Conservation (phyloP, 1,284 basidiomycete genomes). For the Rhodotorula mucilaginosa region DNA sequence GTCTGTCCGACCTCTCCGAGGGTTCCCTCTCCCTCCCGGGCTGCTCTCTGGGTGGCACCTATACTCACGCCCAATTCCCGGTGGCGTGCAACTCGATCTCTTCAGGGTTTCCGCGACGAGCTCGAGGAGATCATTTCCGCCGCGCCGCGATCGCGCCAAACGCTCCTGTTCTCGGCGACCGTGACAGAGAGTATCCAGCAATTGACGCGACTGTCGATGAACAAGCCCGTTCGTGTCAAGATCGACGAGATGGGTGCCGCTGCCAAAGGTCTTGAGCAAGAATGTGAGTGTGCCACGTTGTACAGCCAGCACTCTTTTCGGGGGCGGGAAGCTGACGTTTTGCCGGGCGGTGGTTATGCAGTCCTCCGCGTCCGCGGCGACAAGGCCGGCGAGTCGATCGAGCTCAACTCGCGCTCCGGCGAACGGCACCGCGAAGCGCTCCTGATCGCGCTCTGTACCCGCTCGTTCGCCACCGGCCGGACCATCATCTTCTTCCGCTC, state of each 20-base stretch:
- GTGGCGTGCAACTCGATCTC: neutral
- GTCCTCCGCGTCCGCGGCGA: conserved; percentile 70
- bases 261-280: conserved; percentile 85
- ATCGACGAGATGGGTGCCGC: conserved; percentile 90
- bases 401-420: conserved; percentile 47
- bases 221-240: conserved; percentile 88
- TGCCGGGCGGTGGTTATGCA: neutral
- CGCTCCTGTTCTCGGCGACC: conserved; percentile 97
- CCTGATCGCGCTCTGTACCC: conserved; percentile 77
- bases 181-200: conserved; percentile 96
- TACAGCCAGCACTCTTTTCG: neutral
- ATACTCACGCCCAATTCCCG: neutral
- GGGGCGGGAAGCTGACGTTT: neutral
- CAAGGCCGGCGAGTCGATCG: conserved; percentile 42
- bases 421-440: conserved; percentile 71
- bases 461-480: conserved; percentile 68
- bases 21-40: no score
- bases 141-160: conserved; percentile 84
- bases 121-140: conserved; percentile 87
- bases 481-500: conserved; percentile 93
- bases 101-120: conserved; percentile 84
- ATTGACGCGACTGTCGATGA: conserved; percentile 83
- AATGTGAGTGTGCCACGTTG: conserved; percentile 60
- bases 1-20: neutral
- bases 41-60: neutral